A percentile compares a stretch with the other conserved stretches of the same genome.
Conservation (phyloP, 768 basidiomycete genomes). For the Amanita jacksonii region DNA sequence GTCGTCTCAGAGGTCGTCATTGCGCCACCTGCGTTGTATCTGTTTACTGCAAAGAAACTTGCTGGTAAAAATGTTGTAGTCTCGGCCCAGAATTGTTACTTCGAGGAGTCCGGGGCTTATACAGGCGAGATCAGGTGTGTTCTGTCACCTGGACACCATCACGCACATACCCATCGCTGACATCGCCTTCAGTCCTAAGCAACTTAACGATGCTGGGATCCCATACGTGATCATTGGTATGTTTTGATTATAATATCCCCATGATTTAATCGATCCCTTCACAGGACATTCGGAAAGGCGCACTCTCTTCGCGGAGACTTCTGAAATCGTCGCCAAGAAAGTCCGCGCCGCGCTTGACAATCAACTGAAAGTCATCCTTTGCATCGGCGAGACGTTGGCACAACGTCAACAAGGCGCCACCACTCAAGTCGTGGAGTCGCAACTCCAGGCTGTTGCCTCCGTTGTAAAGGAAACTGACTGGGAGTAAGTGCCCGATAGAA, state of each 20-base stretch:
- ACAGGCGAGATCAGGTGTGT: slow-evolving; percentile 92
- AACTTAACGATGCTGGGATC: slow-evolving; percentile 79
- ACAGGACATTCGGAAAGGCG: slow-evolving; percentile 94
- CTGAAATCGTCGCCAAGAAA: slow-evolving; percentile 76
- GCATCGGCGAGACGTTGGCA: slow-evolving; percentile 89
- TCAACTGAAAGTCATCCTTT: slow-evolving; percentile 82
- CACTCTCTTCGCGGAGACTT: slow-evolving; percentile 83
- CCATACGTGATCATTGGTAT: slow-evolving; percentile 88
- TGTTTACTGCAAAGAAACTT: slow-evolving; percentile 57
- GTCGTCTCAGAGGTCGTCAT: slow-evolving; percentile 74
- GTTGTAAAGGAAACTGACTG: slow-evolving; percentile 60
- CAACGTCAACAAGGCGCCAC: slow-evolving; percentile 80
- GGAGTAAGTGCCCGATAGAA: slow-evolving; percentile 72
- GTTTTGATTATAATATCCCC: slow-evolving; percentile 13
- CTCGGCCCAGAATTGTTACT: slow-evolving; percentile 88
- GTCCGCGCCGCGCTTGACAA: slow-evolving; percentile 72
- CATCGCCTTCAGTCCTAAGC: slow-evolving; percentile 39
- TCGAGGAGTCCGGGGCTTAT: slow-evolving; percentile 79
- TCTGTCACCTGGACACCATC: neutral
- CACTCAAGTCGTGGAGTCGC: slow-evolving; percentile 66
- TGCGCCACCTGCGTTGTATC: slow-evolving; percentile 84
- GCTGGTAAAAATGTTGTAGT: slow-evolving; percentile 65
- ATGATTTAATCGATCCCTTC: slow-evolving; percentile 2
- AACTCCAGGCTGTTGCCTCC: slow-evolving; percentile 69
- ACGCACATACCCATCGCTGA: slow-evolving; percentile 19